Evolutionary conservation across 2,329 filamentous ascomycete genomes (phyloP), one percentile per base, ranked within the genome.

Genomic region (Aspergillus tanneri): DNA sequence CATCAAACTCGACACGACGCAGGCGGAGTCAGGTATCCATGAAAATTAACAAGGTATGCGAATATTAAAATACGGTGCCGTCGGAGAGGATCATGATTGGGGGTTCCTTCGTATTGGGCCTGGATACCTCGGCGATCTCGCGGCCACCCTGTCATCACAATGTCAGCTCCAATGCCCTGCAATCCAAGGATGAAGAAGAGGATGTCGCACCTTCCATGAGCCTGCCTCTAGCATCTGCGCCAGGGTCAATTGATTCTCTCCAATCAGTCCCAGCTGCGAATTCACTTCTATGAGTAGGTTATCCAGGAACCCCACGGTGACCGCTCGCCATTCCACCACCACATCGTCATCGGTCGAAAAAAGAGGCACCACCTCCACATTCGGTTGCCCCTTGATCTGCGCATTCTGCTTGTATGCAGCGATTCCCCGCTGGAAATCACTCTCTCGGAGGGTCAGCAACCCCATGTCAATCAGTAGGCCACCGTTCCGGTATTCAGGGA

Each of bases 41-140:
- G 57, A 49, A 53, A 58, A 50, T 51, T 55, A 50, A 52, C 52
- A 49, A 43, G 46, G 11, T 22, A 39, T 44, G 24, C 40, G 56
- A 48, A 53, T 53, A 62, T 69, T 83, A 96, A 68, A 99, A 97
- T 57, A 99, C 89, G 19, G 93, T 97, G 53, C 93, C 93, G 68
- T 99, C 93, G 56, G 90, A 96, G 58, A 95, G 81, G 61, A 97
- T 96, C 73, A 96, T 85, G 65, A 99, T 97, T 4, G 93, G 93
- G 24, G 92, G 90, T 68, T 95, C 90, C 73, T 93, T 96, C 43
- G 93, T 97, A 64, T 96, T 97, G 18, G 93, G 93, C 59, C 93
- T 81, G 59, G 90, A 92, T 56, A 96, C 90, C 74, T 96, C 92
- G 54, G 93, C 93, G 67, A 97, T 87, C 73, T 97, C 93, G 65